A percentile compares a stretch with the other conserved stretches of the same genome.
These are phyloP conservation scores for Geotrichum macrosporum DNA, from an alignment of 1,139 yeast species.

Conservation along the genomic window DNA sequence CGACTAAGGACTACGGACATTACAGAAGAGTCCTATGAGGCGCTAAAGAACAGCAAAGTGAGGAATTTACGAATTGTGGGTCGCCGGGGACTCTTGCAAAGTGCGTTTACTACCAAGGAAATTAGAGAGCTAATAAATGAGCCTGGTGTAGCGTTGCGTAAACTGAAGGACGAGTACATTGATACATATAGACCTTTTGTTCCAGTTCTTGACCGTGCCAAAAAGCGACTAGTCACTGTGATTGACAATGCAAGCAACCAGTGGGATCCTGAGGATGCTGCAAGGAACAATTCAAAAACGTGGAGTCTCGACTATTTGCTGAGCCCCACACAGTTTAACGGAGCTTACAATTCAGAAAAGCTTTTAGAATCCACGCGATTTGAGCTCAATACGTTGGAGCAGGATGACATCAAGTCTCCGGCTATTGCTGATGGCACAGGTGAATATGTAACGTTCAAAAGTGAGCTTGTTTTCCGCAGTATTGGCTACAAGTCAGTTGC, in stretches of 20 bases:
- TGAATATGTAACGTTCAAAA: constrained; percentile 40
- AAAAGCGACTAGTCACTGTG: constrained; percentile 64
- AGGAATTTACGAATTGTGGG: constrained; percentile 69
- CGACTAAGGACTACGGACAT: constrained; percentile 65
- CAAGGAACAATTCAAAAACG: constrained; percentile 36
- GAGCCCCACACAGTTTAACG: constrained; percentile 57
- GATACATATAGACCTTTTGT: constrained; percentile 41
- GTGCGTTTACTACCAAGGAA: constrained; percentile 92
- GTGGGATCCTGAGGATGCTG: constrained; percentile 34
- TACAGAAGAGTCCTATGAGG: constrained; percentile 53
- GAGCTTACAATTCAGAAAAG: constrained; percentile 36
- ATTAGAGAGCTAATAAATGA: constrained; percentile 75
- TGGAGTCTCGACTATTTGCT: constrained; percentile 72
- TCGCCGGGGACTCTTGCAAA: constrained; percentile 66
- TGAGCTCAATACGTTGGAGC: constrained; percentile 44
- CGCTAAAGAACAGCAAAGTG: constrained; percentile 51
- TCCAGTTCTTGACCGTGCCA: constrained; percentile 53
- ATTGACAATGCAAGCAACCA: constrained; percentile 46
- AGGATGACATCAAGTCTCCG: constrained; percentile 32
- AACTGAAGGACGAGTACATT: constrained; percentile 47
- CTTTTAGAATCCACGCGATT: constrained; percentile 50
- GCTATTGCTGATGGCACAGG: constrained; percentile 45
- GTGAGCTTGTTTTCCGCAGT: constrained; percentile 74
- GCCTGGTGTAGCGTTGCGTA: constrained; percentile 53
- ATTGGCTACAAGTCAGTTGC: constrained; percentile 79